Conservation (phyloP, 169 alveolate genomes). For the Cryptosporidium meleagridis region DNA sequence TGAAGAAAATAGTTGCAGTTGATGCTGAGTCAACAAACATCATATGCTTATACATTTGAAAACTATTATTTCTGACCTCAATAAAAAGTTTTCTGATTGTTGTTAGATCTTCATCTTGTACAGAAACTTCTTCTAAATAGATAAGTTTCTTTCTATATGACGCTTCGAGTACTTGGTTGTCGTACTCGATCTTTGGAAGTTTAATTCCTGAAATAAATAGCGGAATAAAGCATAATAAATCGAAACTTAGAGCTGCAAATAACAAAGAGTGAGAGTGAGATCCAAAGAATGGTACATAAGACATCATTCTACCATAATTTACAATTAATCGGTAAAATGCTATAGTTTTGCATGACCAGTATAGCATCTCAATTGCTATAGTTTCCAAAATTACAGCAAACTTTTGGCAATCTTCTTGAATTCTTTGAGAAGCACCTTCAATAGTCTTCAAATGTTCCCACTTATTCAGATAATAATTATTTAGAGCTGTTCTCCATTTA, state of each 20-base stretch:
- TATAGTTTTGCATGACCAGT: constrained; percentile 24
- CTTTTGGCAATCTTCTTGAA: constrained; percentile 71
- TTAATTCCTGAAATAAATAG: constrained; percentile 43
- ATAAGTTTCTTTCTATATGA: constrained; percentile 57
- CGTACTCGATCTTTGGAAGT: constrained; percentile 60
- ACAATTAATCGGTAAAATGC: constrained; percentile 45
- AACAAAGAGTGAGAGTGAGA: constrained; percentile 53
- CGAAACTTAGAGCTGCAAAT: constrained; percentile 55
- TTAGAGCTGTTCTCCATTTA: constrained; percentile 73
- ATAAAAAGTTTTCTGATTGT: constrained; percentile 45
- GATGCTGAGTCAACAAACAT: constrained; percentile 69
- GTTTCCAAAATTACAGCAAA: constrained; percentile 43
- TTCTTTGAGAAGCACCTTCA: constrained; percentile 73
- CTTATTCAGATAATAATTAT: constrained; percentile 25
- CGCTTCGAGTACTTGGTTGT: constrained; percentile 72
- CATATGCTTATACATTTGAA: constrained; percentile 56
- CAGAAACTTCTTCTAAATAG: neutral
- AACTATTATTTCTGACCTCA: constrained; percentile 37
- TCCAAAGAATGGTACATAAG: constrained; percentile 70
- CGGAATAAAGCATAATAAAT: constrained; percentile 44
- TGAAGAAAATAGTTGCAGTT: constrained; percentile 32
- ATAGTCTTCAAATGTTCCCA: constrained; percentile 31
- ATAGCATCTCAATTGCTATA: constrained; percentile 43
- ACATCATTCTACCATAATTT: constrained; percentile 36
- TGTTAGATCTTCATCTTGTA: constrained; percentile 14